phyloP scores from a whole-genome alignment of 331 rosid genomes.

The Malus hybrid region DNA sequence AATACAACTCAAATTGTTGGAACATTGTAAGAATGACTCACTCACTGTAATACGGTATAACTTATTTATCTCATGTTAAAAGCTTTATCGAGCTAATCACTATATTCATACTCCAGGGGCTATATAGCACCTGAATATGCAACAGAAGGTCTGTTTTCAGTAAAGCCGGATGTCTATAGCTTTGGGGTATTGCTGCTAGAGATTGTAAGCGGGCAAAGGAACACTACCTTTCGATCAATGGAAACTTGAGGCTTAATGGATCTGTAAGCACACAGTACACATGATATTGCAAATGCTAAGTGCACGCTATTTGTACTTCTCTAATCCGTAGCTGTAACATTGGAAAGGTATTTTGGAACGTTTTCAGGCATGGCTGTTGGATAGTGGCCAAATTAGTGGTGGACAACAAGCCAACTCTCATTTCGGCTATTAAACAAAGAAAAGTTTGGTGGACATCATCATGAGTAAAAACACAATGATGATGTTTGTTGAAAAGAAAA shows the following conservation, averaged over 20 bases:
- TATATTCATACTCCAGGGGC: constrained; percentile 34
- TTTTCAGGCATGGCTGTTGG: constrained; percentile 31
- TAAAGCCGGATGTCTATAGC: too few species aligned
- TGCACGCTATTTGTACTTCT: background rate
- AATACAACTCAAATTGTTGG: constrained; percentile 70
- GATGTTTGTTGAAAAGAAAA: too few species aligned
- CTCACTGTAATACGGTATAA: background rate
- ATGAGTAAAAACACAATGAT: too few species aligned
- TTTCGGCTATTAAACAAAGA: too few species aligned
- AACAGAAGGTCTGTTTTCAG: too few species aligned
- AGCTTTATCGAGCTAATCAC: constrained; percentile 11
- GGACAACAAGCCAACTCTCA: too few species aligned
- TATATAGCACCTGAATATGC: constrained; percentile 27
- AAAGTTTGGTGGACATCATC: too few species aligned
- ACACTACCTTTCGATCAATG: constrained; percentile 43
- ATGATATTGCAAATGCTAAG: background rate
- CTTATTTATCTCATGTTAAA: background rate
- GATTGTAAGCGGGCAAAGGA: constrained; percentile 37
- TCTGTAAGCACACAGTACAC: constrained; percentile 33
- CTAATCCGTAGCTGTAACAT: background rate
- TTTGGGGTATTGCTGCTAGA: too few species aligned
- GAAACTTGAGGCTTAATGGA: constrained; percentile 52
- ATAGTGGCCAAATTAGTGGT: too few species aligned
- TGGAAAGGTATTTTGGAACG: constrained; percentile 3
- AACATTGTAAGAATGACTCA: constrained; percentile 56